A percentile compares a stretch with the other conserved stretches of the same genome.
These are phyloP conservation scores for Colletotrichum endophyticum DNA, from an alignment of 2,329 filamentous ascomycete genomes.

Conservation along the genomic window DNA sequence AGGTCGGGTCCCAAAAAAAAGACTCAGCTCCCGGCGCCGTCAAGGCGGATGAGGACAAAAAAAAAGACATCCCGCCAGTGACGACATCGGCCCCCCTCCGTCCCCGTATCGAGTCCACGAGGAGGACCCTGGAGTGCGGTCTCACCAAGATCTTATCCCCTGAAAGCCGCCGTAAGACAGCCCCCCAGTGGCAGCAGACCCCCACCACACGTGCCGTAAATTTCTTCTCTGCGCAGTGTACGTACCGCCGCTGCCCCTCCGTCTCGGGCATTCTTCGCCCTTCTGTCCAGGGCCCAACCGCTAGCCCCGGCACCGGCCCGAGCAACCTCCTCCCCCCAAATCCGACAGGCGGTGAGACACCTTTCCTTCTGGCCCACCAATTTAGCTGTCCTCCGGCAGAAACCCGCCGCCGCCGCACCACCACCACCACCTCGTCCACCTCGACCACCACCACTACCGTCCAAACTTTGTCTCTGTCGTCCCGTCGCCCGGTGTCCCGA, in stretches of 20 bases:
- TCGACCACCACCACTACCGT: not conserved
- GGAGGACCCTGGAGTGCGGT: not conserved
- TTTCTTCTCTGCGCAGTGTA: not conserved
- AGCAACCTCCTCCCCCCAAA: not conserved
- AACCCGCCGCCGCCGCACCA: not conserved
- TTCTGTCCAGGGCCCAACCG: not conserved
- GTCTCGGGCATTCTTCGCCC: not conserved
- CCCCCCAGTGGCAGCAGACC: not conserved
- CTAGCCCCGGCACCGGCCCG: conserved; percentile 2
- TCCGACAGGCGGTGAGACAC: conserved; percentile 5
- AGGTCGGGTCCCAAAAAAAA: not conserved
- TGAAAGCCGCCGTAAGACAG: not conserved
- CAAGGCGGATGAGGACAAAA: not conserved
- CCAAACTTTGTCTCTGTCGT: not conserved
- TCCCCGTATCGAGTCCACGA: conserved; percentile 3
- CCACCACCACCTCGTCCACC: not conserved
- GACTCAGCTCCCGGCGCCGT: not conserved
- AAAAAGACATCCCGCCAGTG: not conserved
- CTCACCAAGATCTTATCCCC: not conserved
- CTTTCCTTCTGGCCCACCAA: not conserved
- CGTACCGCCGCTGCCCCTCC: not conserved
- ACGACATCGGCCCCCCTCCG: not conserved
- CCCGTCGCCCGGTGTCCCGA: not conserved
- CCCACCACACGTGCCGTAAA: not conserved
- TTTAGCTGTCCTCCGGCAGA: conserved; percentile 9